Conservation (phyloP, 1,284 basidiomycete genomes). For the Trametes sp. region DNA sequence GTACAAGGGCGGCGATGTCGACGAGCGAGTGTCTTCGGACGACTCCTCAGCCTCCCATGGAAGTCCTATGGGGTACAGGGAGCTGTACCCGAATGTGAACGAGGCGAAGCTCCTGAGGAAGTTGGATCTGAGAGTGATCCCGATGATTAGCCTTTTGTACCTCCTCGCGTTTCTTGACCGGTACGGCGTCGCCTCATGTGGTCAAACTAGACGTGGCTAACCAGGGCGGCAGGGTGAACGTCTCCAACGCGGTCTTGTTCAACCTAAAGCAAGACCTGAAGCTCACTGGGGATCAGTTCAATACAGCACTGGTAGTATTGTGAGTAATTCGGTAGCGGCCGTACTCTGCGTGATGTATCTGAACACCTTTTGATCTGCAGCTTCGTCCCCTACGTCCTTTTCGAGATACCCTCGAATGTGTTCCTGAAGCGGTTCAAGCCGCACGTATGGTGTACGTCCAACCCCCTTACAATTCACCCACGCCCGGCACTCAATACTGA, state of each 20-base stretch:
- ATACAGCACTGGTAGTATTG: conserved; percentile 44
- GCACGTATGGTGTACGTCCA: conserved; percentile 43
- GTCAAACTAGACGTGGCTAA: not conserved
- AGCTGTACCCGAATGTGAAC: conserved; percentile 34
- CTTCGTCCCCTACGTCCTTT: conserved; percentile 43
- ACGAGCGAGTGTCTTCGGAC: conserved; percentile 5
- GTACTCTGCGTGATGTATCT: not conserved
- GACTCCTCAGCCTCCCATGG: conserved; percentile 12
- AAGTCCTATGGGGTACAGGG: conserved; percentile 30
- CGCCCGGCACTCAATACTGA: not conserved
- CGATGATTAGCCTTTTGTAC: conserved; percentile 39
- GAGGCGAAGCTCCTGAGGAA: conserved; percentile 39
- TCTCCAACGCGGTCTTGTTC: conserved; percentile 42
- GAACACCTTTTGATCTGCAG: conserved; percentile 34
- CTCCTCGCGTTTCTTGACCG: conserved; percentile 44
- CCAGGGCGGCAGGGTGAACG: conserved; percentile 36
- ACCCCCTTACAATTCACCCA: not conserved
- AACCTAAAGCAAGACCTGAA: conserved; percentile 41
- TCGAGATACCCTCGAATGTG: conserved; percentile 44
- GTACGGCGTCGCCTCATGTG: conserved; percentile 21
- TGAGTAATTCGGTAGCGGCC: conserved; percentile 33
- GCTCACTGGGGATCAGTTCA: conserved; percentile 39
- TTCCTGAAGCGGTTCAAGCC: conserved; percentile 44
- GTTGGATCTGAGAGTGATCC: conserved; percentile 41
- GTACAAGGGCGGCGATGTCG: not conserved